phyloP scores from a whole-genome alignment of 768 basidiomycete genomes.

The Tulasnella sp. region DNA sequence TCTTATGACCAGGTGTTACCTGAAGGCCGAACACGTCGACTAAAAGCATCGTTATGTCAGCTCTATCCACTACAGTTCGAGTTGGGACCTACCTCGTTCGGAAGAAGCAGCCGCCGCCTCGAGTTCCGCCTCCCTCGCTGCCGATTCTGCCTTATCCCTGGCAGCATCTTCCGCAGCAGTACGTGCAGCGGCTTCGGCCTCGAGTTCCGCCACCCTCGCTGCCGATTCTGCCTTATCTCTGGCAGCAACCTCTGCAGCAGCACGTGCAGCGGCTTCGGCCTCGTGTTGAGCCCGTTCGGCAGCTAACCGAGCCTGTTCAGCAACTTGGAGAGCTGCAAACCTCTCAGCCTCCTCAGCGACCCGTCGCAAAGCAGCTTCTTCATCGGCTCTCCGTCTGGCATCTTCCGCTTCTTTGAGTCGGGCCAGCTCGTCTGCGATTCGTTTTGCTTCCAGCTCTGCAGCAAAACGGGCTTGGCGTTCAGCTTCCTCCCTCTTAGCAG shows the following conservation, averaged over 20 bases:
- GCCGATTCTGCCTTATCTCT: slow-evolving; percentile 37
- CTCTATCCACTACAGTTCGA: background rate
- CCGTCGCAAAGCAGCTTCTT: slow-evolving; percentile 43
- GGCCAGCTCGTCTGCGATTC: slow-evolving; percentile 26
- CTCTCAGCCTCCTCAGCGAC: slow-evolving; percentile 31
- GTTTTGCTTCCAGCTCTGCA: slow-evolving; percentile 43
- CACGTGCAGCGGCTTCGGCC: slow-evolving; percentile 23
- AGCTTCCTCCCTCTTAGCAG: slow-evolving; percentile 43
- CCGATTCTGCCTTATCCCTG: slow-evolving; percentile 36
- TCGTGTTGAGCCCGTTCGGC: background rate
- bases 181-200: background rate
- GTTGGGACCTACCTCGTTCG: background rate
- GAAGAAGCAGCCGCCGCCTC: background rate
- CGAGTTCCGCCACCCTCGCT: slow-evolving; percentile 18
- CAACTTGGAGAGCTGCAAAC: background rate
- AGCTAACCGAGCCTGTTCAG: background rate
- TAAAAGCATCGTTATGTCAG: background rate
- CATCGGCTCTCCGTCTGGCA: slow-evolving; percentile 42
- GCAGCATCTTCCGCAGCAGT: background rate
- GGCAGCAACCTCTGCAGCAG: slow-evolving; percentile 26
- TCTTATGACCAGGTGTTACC: slow-evolving; percentile 26
- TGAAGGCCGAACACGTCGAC: slow-evolving; percentile 27
- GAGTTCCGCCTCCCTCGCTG: slow-evolving; percentile 23
- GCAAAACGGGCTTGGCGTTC: slow-evolving; percentile 35
- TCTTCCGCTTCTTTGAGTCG: slow-evolving; percentile 23